A percentile compares a stretch with the other conserved stretches of the same genome.
These are phyloP conservation scores for Cyberlindnera mississippiensis DNA, from an alignment of 805 yeast species.

Conservation along the genomic window DNA sequence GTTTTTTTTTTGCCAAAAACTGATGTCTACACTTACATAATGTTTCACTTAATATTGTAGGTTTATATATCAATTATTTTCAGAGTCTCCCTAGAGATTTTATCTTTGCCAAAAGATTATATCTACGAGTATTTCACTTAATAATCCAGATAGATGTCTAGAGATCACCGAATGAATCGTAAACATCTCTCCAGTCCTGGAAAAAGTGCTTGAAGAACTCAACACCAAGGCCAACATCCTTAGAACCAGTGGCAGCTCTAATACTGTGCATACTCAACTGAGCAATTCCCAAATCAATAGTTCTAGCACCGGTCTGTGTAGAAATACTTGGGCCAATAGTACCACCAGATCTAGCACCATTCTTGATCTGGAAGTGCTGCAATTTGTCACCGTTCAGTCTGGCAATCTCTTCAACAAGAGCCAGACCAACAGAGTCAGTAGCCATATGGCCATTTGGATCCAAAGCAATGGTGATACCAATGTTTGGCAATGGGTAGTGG, in stretches of 20 bases:
- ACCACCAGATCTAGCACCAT: slow-evolving; percentile 83
- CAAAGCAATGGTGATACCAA: slow-evolving; percentile 63
- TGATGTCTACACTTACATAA: too few species aligned
- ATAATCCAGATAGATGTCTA: background rate
- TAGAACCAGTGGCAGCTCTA: slow-evolving; percentile 74
- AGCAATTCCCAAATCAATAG: slow-evolving; percentile 78
- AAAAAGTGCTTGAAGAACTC: slow-evolving; percentile 71
- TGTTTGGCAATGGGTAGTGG: slow-evolving; percentile 78
- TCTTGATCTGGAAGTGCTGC: slow-evolving; percentile 84
- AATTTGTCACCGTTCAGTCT: slow-evolving; percentile 56
- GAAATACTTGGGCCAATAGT: slow-evolving; percentile 78
- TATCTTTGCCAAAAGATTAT: too few species aligned
- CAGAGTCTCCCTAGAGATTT: too few species aligned
- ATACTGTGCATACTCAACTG: slow-evolving; percentile 86
- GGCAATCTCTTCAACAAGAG: slow-evolving; percentile 69
- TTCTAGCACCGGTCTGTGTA: slow-evolving; percentile 64
- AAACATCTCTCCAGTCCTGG: slow-evolving; percentile 59
- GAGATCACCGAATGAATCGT: slow-evolving; percentile 48
- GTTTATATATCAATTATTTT: too few species aligned
- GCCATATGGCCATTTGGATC: slow-evolving; percentile 85
- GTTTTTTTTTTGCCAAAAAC: too few species aligned
- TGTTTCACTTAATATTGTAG: too few species aligned
- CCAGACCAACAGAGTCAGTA: slow-evolving; percentile 70
- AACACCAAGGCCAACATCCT: slow-evolving; percentile 71
- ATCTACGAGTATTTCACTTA: too few species aligned